Percentiles rank a stretch among this genome's conserved stretches.
Evolutionary conservation across 75 land plant genomes (phyloP).

Genomic region (Cupressus sempervirens): DNA sequence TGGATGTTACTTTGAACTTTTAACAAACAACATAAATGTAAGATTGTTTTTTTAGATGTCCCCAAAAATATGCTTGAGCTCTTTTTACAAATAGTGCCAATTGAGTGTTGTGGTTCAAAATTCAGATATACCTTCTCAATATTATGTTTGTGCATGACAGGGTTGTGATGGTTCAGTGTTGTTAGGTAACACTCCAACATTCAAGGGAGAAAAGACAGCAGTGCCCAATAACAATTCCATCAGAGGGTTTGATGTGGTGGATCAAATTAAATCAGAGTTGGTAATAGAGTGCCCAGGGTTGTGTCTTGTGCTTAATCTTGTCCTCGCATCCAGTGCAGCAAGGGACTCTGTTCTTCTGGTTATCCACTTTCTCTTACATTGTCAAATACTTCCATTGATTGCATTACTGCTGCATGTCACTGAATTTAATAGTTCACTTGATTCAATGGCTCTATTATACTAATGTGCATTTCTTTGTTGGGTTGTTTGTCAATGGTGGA

Average conservation of each 20-base stretch:
- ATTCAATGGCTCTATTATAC: background rate
- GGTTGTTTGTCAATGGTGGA: background rate
- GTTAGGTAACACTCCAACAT: slow-evolving; percentile 12
- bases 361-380: background rate
- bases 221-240: slow-evolving; percentile 22
- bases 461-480: background rate
- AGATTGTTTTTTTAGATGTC: too few relatives aligned
- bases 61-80: background rate
- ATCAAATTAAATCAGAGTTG: slow-evolving; percentile 19
- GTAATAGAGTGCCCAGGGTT: slow-evolving; percentile 17
- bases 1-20: too few relatives aligned
- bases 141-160: background rate
- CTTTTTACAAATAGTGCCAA: background rate
- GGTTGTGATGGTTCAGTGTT: slow-evolving; percentile 34
- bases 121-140: background rate
- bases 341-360: slow-evolving; percentile 21
- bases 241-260: slow-evolving; percentile 26
- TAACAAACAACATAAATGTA: too few relatives aligned
- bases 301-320: slow-evolving; percentile 35
- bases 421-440: background rate
- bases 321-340: slow-evolving; percentile 28
- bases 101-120: too few relatives aligned
- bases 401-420: background rate
- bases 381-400: background rate
- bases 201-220: slow-evolving; percentile 28